phyloP scores from a whole-genome alignment of 192 early-diverging fungal genomes.

The Mortierella alpina region DNA sequence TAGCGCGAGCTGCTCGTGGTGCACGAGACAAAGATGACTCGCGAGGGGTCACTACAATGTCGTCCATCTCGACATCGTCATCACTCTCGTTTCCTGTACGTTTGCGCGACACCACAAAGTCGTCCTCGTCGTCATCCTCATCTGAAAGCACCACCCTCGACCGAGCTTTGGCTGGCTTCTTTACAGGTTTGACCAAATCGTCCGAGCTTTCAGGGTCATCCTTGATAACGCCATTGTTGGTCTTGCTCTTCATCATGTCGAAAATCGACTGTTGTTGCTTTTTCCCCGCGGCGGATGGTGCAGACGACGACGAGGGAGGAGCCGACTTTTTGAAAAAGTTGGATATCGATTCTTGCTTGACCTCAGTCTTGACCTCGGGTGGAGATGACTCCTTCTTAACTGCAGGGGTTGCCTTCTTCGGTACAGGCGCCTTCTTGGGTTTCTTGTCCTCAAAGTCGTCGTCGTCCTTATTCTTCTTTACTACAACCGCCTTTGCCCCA shows the following conservation, averaged over 20 bases:
- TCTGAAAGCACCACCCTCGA: conserved; percentile 22
- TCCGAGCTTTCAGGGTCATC: conserved; percentile 12
- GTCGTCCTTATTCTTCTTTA: conserved; percentile 38
- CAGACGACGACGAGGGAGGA: background rate
- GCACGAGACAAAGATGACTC: conserved; percentile 22
- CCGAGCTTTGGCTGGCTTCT: conserved; percentile 9
- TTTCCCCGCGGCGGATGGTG: background rate
- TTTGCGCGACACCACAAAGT: conserved; percentile 4
- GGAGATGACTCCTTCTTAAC: conserved; percentile 41
- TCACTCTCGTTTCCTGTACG: conserved; percentile 19
- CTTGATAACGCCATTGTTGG: conserved; percentile 8
- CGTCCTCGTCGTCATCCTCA: conserved; percentile 14
- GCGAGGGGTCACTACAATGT: conserved; percentile 28
- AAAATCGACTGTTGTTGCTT: conserved; percentile 49
- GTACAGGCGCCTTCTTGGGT: conserved; percentile 31
- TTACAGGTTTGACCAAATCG: conserved; percentile 1
- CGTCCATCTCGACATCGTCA: conserved; percentile 28
- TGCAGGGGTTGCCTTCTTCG: conserved; percentile 39
- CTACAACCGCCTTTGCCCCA: conserved; percentile 14
- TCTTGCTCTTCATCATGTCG: conserved; percentile 46
- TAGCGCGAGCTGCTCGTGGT: conserved; percentile 39
- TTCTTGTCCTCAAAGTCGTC: conserved; percentile 49
- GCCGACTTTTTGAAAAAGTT: conserved; percentile 8
- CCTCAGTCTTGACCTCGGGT: conserved; percentile 55
- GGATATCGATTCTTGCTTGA: conserved; percentile 40